phyloP scores from a whole-genome alignment of 768 basidiomycete genomes.

The Kwoniella dejecticola region DNA sequence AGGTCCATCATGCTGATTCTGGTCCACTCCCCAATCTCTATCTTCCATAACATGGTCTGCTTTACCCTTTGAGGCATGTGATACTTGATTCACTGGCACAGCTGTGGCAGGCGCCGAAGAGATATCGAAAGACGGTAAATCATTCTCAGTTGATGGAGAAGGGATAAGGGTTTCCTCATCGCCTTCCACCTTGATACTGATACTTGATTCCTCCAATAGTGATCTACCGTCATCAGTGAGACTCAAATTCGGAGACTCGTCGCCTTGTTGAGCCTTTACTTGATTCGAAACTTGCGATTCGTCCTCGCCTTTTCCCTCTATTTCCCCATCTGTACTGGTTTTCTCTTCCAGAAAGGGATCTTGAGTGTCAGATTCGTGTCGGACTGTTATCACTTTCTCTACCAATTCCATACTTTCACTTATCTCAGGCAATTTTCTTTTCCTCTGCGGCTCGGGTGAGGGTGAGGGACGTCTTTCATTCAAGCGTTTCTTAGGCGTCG shows the following conservation, averaged over 20 bases:
- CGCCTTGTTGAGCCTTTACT: not conserved
- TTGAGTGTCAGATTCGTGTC: not conserved
- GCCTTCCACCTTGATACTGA: constrained; percentile 1
- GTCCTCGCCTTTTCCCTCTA: too few species aligned
- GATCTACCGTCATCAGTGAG: too few species aligned
- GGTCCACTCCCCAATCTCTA: not conserved
- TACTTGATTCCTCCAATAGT: not conserved
- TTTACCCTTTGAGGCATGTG: constrained; percentile 3
- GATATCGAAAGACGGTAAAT: constrained; percentile 37
- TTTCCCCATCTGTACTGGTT: not conserved
- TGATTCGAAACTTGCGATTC: constrained; percentile 3
- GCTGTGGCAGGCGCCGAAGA: not conserved
- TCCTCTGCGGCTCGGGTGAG: not conserved
- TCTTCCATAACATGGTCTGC: not conserved
- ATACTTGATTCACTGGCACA: not conserved
- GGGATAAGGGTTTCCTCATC: constrained; percentile 31
- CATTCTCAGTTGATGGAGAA: constrained; percentile 46
- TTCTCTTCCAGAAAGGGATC: too few species aligned
- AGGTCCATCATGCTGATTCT: constrained; percentile 16
- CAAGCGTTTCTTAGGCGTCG: constrained; percentile 26
- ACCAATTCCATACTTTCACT: not conserved
- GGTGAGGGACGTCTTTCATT: constrained; percentile 10
- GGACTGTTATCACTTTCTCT: constrained; percentile 4
- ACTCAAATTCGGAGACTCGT: not conserved
- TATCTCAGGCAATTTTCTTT: not conserved